Evolutionary conservation across 208 protist species (phyloP), one percentile per base, ranked within the genome.

Genomic region (Acanthamoeba healyi): DNA sequence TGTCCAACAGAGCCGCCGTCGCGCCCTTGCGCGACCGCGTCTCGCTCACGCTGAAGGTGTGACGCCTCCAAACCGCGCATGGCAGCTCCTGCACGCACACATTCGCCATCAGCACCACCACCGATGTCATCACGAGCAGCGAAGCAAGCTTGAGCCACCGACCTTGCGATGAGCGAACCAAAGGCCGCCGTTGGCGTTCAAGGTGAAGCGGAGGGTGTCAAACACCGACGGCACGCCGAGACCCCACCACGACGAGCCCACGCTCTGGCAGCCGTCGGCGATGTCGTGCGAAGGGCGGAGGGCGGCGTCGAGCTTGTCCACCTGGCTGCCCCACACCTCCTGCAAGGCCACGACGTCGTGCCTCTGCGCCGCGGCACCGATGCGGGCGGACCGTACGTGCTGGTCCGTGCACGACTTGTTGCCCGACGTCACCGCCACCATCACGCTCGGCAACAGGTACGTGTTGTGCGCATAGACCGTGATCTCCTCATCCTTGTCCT

Each of bases 141-240:
- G n/a, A n/a, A n/a, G n/a, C n/a, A n/a, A n/a, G n/a, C n/a, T n/a
- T n/a, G n/a, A n/a, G n/a, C n/a, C n/a, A n/a, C n/a, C n/a, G 38
- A 79, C 70, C 70, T 79, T 79, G 14, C 32, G n/a, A 6, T 79
- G 70, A n/a, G 70, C 70, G 36, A 79, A 79, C 70, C 70, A 79
- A 4, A 79, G 36, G 26, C 70, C 70, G 17, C 70, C 70, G 36
- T 79, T 79, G 9, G 6, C 5, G 70, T 79, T 79, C 29, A 32
- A 42, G 12, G 38, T 44, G 70, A 79, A 79, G 34, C 70, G 70
- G 9, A 79, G 70, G 17, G 70, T 79, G 32, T 79, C 70, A 15
- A 79, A 10, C 34, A 79, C 70, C 70, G 36, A 79, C 6, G n/a
- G n/a, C n/a, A 32, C 70, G 10, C 70, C 70, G 42, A 17, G 36